Percentiles rank a stretch among this genome's conserved stretches.
These are phyloP conservation scores for Volvox reticuliferus DNA, from an alignment of 139 green algal species.

Conservation along the genomic window DNA sequence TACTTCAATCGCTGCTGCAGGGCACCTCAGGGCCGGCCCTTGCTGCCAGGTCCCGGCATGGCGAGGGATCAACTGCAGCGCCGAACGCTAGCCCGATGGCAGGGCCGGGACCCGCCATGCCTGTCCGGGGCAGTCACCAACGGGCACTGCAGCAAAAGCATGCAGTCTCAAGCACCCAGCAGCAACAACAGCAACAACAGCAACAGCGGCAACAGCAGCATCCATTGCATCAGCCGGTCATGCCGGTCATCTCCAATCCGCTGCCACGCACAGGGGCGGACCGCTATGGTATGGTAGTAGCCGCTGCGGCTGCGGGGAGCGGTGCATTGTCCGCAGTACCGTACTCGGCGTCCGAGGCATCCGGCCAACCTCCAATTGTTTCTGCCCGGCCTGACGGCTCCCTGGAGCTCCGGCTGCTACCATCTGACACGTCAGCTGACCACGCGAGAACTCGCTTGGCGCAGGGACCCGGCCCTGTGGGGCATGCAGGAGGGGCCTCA, in stretches of 20 bases:
- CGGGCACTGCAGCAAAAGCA: background rate
- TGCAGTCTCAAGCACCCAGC: background rate
- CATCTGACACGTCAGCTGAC: background rate
- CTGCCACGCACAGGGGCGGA: background rate
- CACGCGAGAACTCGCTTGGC: too few species aligned
- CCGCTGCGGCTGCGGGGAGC: background rate
- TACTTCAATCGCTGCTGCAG: conserved; percentile 1
- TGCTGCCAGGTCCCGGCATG: too few species aligned
- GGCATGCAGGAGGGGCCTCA: too few species aligned
- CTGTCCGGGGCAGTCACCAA: background rate
- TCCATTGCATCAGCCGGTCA: background rate
- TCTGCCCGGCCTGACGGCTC: background rate
- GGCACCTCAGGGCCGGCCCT: too few species aligned
- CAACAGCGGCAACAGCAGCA: background rate
- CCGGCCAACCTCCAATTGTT: background rate
- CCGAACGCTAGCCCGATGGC: background rate
- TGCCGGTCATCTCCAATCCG: background rate
- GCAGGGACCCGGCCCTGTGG: too few species aligned
- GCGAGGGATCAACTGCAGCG: background rate
- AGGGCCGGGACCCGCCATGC: background rate
- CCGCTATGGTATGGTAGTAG: background rate
- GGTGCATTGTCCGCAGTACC: conserved; percentile 1
- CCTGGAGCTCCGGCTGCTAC: background rate
- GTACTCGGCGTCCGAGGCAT: background rate
- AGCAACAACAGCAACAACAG: background rate